Evolutionary conservation across 768 basidiomycete species (phyloP).

Genomic region (Calvatia gigantea): DNA sequence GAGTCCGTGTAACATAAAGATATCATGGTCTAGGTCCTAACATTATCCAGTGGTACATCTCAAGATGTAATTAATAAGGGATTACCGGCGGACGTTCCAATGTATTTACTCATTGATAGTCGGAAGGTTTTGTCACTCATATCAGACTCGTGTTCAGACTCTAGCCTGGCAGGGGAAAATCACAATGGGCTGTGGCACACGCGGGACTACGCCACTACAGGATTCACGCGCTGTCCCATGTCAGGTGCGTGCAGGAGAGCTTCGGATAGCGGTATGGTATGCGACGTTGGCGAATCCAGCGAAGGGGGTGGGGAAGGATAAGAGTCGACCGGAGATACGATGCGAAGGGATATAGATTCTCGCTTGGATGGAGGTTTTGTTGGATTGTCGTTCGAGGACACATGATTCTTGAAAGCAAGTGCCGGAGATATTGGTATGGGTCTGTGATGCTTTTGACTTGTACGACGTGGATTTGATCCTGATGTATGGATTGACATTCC

Average conservation of each 20-base stretch:
- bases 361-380: slow-evolving; percentile 1
- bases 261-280: slow-evolving; percentile 22
- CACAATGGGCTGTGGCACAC: not conserved
- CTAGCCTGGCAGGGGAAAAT: not conserved
- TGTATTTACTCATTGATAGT: not conserved
- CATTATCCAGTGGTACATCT: slow-evolving; percentile 4
- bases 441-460: slow-evolving; percentile 11
- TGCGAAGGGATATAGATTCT: slow-evolving; percentile 11
- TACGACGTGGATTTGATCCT: slow-evolving; percentile 4
- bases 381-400: not conserved
- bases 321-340: slow-evolving; percentile 30
- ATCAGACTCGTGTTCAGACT: too few relatives aligned
- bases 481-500: slow-evolving; percentile 23
- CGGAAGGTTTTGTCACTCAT: too few relatives aligned
- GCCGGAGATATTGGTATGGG: slow-evolving; percentile 5
- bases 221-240: not conserved
- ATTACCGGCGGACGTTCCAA: not conserved
- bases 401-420: slow-evolving; percentile 1
- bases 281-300: slow-evolving; percentile 29
- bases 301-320: slow-evolving; percentile 51
- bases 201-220: not conserved
- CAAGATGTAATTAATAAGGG: not conserved
- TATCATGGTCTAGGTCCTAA: not conserved
- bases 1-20: not conserved
- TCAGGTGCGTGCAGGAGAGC: slow-evolving; percentile 2